Evolutionary conservation across 371 early-diverging fungal species (phyloP), one percentile per base, ranked within the genome.

Genomic region (Amoeboaphelidium protococcarum): DNA sequence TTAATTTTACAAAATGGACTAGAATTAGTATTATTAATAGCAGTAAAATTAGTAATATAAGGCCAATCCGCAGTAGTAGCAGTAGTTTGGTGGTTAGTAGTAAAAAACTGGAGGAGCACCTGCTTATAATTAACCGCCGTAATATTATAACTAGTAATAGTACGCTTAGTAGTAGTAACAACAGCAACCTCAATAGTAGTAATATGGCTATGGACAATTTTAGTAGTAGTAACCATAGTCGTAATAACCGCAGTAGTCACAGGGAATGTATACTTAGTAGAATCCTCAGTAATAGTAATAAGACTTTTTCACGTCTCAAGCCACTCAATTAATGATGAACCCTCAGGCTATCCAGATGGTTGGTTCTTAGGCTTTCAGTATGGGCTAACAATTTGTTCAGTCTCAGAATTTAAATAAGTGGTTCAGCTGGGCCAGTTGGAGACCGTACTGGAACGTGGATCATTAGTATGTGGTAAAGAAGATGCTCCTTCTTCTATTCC

Each of bases 381-480:
- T 16, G 16, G 16, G 47, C 10, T 44, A 16, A 3, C 43, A 20
- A 22, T 26, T 22, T 24, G 6, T 45, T 13, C 49, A 49, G 25
- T 43, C 6, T 25, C 2, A 23, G 23, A 23, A 16, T 16, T 12
- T 48, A 50, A 25, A 52, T 48, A 56, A 60, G 1, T 87, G 76
- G 64, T 67, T 94, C 26, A 81, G 82, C 57, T 67, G 88, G 57
- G 70, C 74, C 20, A 74, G 72, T 49, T 63, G 95, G 42, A 80
- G 83, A 63, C 79, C 78, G 50, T 97, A 95, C 64, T 98, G 95
- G 58, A 83, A 91, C 54, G 91, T 98, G 44, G 82, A 78, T 58
- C 94, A 95, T 62, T 60, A 71, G 21, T 95, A 91, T 55, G 89
- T 98, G 16, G 56, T 85, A 25, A 71, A 68, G 48, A 98, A 98